Percentiles rank a stretch among this genome's conserved stretches.
phyloP scores from a whole-genome alignment of 2,329 filamentous ascomycete genomes.

The Septoria petroselini region DNA sequence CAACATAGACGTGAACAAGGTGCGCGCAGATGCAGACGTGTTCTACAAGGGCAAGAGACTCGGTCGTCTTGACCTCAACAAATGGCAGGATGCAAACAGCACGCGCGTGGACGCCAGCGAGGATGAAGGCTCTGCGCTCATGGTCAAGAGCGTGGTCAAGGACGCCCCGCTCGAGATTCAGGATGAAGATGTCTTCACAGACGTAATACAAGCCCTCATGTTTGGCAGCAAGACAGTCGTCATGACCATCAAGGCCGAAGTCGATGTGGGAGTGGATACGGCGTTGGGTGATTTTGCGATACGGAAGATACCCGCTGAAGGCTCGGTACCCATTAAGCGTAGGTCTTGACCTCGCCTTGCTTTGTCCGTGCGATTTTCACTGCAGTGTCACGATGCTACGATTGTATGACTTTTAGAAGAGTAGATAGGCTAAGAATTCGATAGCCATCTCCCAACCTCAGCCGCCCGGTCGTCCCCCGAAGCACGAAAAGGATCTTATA shows the following conservation, averaged over 20 bases:
- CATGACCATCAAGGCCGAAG: slow-evolving; percentile 71
- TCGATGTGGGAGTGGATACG: slow-evolving; percentile 79
- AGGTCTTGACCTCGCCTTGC: slow-evolving; percentile 51
- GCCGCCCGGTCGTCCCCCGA: slow-evolving; percentile 16
- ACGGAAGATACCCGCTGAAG: slow-evolving; percentile 77
- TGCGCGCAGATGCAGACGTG: slow-evolving; percentile 76
- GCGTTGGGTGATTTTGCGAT: slow-evolving; percentile 76
- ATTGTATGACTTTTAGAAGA: slow-evolving; percentile 14
- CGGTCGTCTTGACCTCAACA: slow-evolving; percentile 70
- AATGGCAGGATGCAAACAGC: slow-evolving; percentile 85
- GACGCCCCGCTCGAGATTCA: slow-evolving; percentile 81
- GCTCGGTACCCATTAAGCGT: slow-evolving; percentile 89
- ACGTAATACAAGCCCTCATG: slow-evolving; percentile 75
- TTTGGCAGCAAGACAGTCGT: slow-evolving; percentile 69
- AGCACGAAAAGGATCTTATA: slow-evolving; percentile 17
- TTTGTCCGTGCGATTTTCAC: slow-evolving; percentile 13
- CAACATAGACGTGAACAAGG: slow-evolving; percentile 69
- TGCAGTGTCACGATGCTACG: slow-evolving; percentile 16
- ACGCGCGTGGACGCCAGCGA: slow-evolving; percentile 58
- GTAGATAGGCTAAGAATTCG: slow-evolving; percentile 31
- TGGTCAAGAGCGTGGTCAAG: slow-evolving; percentile 72
- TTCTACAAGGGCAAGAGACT: slow-evolving; percentile 75
- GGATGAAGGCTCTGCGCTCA: slow-evolving; percentile 60
- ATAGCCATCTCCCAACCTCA: slow-evolving; percentile 25
- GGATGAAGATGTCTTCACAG: slow-evolving; percentile 71